Conservation (phyloP, 1,284 basidiomycete genomes). For the Boletus sp. region DNA sequence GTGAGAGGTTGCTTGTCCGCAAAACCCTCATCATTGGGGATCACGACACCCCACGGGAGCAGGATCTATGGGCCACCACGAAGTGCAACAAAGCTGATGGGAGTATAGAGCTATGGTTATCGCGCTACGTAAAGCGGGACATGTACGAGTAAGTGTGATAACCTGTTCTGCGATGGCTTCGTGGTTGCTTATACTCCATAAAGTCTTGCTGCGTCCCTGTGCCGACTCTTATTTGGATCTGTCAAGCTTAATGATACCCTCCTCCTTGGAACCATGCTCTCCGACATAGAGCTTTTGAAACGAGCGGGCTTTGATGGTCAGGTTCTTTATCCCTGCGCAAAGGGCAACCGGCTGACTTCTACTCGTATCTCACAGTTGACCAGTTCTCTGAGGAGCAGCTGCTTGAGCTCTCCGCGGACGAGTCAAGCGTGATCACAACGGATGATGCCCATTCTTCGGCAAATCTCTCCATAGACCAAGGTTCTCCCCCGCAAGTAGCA, state of each 20-base stretch:
- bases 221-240: conserved; percentile 67
- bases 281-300: conserved; percentile 44
- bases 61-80: conserved; percentile 1
- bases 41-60: not conserved
- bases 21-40: not conserved
- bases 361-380: not conserved
- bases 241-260: conserved; percentile 78
- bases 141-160: conserved; percentile 76
- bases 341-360: not conserved
- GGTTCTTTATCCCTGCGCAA: not conserved
- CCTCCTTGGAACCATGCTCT: conserved; percentile 86
- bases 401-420: not conserved
- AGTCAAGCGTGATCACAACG: not conserved
- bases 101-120: conserved; percentile 8
- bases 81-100: not conserved
- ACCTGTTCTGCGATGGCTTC: not conserved
- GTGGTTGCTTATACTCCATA: not conserved
- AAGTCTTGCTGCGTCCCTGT: conserved; percentile 67
- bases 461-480: not conserved
- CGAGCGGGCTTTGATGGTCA: not conserved
- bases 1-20: not conserved
- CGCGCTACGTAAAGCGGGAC: conserved; percentile 55
- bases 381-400: not conserved
- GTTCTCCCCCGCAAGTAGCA: not conserved
- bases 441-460: not conserved